Base-by-base conservation (phyloP, 805 yeast species). In the Candida incommunis region DNA sequence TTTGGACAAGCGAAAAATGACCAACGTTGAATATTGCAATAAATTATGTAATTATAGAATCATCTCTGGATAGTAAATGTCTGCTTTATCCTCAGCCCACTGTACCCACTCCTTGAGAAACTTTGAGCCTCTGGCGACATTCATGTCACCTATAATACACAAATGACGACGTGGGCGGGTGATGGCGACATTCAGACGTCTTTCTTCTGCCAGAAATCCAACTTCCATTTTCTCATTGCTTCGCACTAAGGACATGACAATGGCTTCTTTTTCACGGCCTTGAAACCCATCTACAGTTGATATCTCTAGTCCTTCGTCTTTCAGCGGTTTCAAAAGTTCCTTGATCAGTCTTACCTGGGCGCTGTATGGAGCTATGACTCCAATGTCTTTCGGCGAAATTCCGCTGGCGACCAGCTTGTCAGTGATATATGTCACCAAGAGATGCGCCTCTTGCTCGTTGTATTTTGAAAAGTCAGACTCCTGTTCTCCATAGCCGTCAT, bases 201-300 rank as follows among this genome's bases (percentile, higher is more conserved):
- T 67, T 45, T 74, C 71, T 52, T 90, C 96, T 22, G 71, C 69
- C 45, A 92, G 64, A 56, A 90, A 92, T 7, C 97, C 97, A 41
- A 88, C 80, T 44, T 80, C 83, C 26, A 70, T 60, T 2, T 63
- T 54, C 20, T 73, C 79, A 59, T 90, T 90, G 34, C 92, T 80
- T 50, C 98, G 69, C 2, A 90, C 96, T 45, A 90, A 61, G 1
- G 92, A 72, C 11, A 92, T 64, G 1, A 90, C 70, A 4, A 90
- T 86, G 0, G 78, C 80, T 54, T 88, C 94, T 60, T 90, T 92
- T 57, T 90, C 98, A 49, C 96, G 68, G 1, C 98, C 98, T 65
- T 90, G 98, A 56, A 90, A 92, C 1, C 96, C 96, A 64, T 90
- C 98, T 3, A 90, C 90, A 0, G 96, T 85, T 3, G 94, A 76